These are phyloP conservation scores for Falciphora oryzae DNA, from an alignment of 2,329 filamentous ascomycete species.

Conservation along the genomic window DNA sequence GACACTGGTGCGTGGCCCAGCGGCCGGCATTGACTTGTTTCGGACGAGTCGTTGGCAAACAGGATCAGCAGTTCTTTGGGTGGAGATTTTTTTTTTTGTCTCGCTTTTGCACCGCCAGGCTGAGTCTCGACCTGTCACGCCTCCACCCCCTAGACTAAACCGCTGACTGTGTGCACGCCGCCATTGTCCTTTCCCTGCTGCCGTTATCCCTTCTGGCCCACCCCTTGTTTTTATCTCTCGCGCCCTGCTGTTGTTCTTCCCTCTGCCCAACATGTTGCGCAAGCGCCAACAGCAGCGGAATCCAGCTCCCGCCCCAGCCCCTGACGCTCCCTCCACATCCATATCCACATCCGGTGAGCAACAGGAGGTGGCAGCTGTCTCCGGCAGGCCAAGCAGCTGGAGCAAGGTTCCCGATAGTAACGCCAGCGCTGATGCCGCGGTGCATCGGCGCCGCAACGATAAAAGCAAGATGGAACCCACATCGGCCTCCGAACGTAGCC, in stretches of 20 bases:
- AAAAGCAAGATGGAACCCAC: conserved; percentile 5
- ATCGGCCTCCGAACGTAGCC: conserved; percentile 1
- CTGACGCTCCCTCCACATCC: not conserved
- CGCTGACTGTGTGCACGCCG: not conserved
- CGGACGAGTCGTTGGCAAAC: not conserved
- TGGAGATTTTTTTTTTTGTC: not conserved
- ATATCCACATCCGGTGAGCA: not conserved
- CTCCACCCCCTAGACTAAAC: not conserved
- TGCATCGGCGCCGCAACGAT: not conserved
- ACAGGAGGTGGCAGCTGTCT: not conserved
- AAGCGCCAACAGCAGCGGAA: not conserved
- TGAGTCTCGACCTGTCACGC: not conserved
- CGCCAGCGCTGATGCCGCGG: not conserved
- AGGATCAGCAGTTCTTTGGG: not conserved
- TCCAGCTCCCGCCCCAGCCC: not conserved
- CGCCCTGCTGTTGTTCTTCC: not conserved
- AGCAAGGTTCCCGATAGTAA: not conserved
- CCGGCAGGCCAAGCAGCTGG: too few relatives aligned
- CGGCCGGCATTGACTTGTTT: not conserved
- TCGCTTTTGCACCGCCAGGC: not conserved
- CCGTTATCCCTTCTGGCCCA: not conserved
- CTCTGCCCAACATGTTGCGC: not conserved
- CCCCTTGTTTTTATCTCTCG: not conserved
- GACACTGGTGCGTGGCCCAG: not conserved
- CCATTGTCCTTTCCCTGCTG: not conserved